Conservation (phyloP, 768 basidiomycete genomes). For the Kwoniella dendrophila region DNA sequence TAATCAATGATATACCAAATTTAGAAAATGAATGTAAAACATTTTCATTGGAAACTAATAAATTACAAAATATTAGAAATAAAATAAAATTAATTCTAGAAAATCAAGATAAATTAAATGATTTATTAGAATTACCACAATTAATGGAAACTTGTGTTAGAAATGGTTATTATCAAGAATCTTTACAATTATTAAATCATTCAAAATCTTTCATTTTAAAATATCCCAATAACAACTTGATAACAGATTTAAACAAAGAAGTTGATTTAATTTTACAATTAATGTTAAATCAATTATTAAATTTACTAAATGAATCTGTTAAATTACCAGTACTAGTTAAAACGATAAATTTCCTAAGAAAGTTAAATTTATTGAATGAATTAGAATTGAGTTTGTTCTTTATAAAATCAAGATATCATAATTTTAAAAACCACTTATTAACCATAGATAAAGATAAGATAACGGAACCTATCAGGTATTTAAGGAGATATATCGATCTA, state of each 20-base stretch:
- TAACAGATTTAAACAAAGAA: constrained; percentile 63
- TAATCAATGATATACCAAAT: constrained; percentile 69
- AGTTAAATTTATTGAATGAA: constrained; percentile 74
- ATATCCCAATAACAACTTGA: constrained; percentile 59
- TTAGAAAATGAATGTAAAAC: constrained; percentile 72
- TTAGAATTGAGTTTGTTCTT: constrained; percentile 82
- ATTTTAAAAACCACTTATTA: constrained; percentile 64
- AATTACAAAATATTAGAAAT: constrained; percentile 71
- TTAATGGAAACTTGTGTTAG: constrained; percentile 91
- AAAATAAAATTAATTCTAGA: constrained; percentile 85
- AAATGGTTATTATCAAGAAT: constrained; percentile 89
- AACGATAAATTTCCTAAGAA: constrained; percentile 79
- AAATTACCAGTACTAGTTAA: constrained; percentile 90
- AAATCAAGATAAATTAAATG: constrained; percentile 88
- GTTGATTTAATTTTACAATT: constrained; percentile 52
- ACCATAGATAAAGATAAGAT: constrained; percentile 65
- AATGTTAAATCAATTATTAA: constrained; percentile 77
- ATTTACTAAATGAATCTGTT: constrained; percentile 76
- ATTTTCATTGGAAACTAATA: constrained; percentile 72
- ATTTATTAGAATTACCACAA: constrained; percentile 84
- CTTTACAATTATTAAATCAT: constrained; percentile 79
- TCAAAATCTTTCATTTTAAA: constrained; percentile 62
- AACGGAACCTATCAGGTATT: constrained; percentile 73
- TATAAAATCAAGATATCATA: constrained; percentile 70
- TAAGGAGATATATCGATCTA: constrained; percentile 82